Conservation (phyloP, 768 basidiomycete species). For the Lentinula detonsa region DNA sequence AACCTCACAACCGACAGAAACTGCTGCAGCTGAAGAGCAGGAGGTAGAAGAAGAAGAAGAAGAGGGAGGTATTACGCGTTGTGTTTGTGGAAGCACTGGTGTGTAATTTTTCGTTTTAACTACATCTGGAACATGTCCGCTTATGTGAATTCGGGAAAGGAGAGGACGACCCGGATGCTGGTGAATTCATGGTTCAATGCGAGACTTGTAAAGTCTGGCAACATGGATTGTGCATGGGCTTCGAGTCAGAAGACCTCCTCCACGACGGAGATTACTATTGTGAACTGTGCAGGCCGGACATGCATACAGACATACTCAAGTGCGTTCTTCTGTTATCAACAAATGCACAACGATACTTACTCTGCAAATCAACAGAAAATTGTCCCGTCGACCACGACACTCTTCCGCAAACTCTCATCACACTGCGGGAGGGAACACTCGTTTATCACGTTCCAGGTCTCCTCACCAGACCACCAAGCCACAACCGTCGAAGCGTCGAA, state of each 20-base stretch:
- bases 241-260: conserved; percentile 68
- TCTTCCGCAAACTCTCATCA: conserved; percentile 60
- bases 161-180: conserved; percentile 77
- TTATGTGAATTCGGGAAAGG: conserved; percentile 22
- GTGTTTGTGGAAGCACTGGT: conserved; percentile 82
- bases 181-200: conserved; percentile 97
- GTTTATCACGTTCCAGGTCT: conserved; percentile 72
- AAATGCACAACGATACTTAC: background rate
- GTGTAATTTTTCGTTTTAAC: conserved; percentile 22
- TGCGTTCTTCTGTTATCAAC: conserved; percentile 29
- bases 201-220: conserved; percentile 98
- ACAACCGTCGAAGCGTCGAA: conserved; percentile 78
- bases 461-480: conserved; percentile 41
- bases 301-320: conserved; percentile 80
- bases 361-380: conserved; percentile 38
- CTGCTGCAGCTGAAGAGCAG: conserved; percentile 30
- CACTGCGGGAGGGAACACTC: conserved; percentile 36
- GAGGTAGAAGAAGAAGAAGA: conserved; percentile 39
- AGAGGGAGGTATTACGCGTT: conserved; percentile 67
- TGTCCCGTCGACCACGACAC: conserved; percentile 45
- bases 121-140: conserved; percentile 16
- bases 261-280: conserved; percentile 86
- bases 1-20: conserved; percentile 18
- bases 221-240: conserved; percentile 95
- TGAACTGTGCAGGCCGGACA: conserved; percentile 85